These are phyloP conservation scores for Stropharia rugosoannulata DNA, from an alignment of 768 basidiomycete species.

Conservation along the genomic window DNA sequence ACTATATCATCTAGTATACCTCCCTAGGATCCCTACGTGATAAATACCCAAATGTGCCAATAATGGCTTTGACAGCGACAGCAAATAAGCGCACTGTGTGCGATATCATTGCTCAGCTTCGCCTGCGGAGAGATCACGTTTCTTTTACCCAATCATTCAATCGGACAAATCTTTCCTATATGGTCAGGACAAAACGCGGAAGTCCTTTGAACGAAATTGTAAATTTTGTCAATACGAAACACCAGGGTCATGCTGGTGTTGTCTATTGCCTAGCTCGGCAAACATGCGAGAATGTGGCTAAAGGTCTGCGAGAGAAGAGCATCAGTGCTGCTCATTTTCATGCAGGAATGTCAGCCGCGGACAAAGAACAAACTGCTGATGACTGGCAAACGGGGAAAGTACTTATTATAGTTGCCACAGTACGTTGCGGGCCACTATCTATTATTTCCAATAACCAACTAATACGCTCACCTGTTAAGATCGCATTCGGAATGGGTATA, in stretches of 20 bases:
- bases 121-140: constrained; percentile 50
- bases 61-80: constrained; percentile 97
- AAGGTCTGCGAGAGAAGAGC: constrained; percentile 55
- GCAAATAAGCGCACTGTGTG: constrained; percentile 76
- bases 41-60: constrained; percentile 77
- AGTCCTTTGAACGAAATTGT: constrained; percentile 61
- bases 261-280: constrained; percentile 77
- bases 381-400: constrained; percentile 75
- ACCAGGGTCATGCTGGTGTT: constrained; percentile 68
- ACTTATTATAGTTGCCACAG: constrained; percentile 91
- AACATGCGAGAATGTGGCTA: constrained; percentile 81
- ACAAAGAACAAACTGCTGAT: constrained; percentile 60
- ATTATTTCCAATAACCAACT: not conserved
- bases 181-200: constrained; percentile 42
- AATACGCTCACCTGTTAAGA: constrained; percentile 37
- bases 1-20: constrained; percentile 53
- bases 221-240: constrained; percentile 60
- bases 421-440: constrained; percentile 27
- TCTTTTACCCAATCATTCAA: constrained; percentile 87
- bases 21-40: constrained; percentile 65
- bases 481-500: constrained; percentile 98
- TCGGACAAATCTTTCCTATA: constrained; percentile 87
- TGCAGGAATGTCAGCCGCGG: constrained; percentile 65
- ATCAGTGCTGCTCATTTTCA: constrained; percentile 82
- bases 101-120: constrained; percentile 76